Evolutionary conservation across 129 eudicot genomes (phyloP).

Genomic region (Chrysanthemum makinoi): DNA sequence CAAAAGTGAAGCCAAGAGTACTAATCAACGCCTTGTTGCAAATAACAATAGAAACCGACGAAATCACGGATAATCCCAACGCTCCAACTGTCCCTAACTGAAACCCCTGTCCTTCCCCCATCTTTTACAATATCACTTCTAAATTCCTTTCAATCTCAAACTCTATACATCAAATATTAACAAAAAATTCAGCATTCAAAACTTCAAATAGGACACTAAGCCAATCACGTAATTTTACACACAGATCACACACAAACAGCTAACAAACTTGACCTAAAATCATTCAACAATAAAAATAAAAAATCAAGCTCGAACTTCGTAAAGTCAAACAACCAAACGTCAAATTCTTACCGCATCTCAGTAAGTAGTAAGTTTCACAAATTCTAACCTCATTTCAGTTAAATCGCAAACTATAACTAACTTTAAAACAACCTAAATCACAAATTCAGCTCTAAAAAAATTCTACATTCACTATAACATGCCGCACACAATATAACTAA

Average conservation of each 20-base stretch:
- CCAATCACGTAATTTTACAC: too few relatives aligned
- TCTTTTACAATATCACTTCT: conserved; percentile 11
- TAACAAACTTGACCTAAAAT: background rate
- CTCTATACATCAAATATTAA: conserved; percentile 8
- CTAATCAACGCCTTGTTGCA: conserved; percentile 81
- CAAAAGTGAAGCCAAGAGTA: conserved; percentile 82
- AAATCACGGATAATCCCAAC: conserved; percentile 73
- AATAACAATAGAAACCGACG: conserved; percentile 84
- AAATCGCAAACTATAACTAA: too few relatives aligned
- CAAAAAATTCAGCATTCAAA: background rate
- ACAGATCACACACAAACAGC: background rate
- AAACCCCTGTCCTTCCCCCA: conserved; percentile 66
- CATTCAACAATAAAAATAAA: background rate
- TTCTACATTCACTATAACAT: background rate
- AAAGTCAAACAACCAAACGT: too few relatives aligned
- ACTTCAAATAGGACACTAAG: too few relatives aligned
- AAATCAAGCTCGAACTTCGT: background rate
- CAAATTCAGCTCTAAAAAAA: conserved; percentile 5
- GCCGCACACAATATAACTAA: conserved; percentile 10
- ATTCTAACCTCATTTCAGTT: too few relatives aligned
- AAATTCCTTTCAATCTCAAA: conserved; percentile 24
- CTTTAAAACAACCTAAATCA: background rate
- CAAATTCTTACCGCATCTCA: too few relatives aligned
- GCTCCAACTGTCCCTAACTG: conserved; percentile 92
- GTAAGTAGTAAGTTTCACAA: too few relatives aligned